Percentiles rank a stretch among this genome's conserved stretches.
Conservation (phyloP, 129 eudicot genomes). For the Chrysanthemum makinoi region DNA sequence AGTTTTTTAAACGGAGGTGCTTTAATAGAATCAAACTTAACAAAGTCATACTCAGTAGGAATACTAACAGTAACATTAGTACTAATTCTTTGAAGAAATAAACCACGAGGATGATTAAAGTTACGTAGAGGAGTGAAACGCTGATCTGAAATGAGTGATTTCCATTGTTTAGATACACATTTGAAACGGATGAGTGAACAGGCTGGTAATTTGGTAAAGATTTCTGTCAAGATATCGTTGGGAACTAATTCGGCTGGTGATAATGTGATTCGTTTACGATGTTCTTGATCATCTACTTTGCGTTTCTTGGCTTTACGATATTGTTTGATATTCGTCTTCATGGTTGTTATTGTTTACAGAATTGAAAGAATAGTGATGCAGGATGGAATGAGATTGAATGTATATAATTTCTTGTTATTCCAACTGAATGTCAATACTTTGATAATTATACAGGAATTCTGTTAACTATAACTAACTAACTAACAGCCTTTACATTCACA, state of each 20-base stretch:
- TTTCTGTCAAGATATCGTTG: slow-evolving; percentile 44
- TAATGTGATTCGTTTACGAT: background rate
- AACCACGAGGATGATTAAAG: slow-evolving; percentile 32
- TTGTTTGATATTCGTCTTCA: slow-evolving; percentile 27
- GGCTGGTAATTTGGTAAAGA: slow-evolving; percentile 40
- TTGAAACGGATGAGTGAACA: slow-evolving; percentile 52
- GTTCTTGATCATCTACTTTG: slow-evolving; percentile 10
- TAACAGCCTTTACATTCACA: too few species aligned
- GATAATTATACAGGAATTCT: too few species aligned
- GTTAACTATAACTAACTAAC: too few species aligned
- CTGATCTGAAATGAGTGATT: slow-evolving; percentile 33
- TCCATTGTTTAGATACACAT: slow-evolving; percentile 42
- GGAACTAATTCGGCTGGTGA: slow-evolving; percentile 34
- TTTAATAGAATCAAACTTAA: slow-evolving; percentile 30
- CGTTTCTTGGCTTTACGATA: slow-evolving; percentile 13
- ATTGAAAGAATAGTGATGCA: background rate
- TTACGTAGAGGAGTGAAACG: slow-evolving; percentile 37
- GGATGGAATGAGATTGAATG: background rate
- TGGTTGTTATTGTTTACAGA: slow-evolving; percentile 4
- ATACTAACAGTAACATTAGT: slow-evolving; percentile 2
- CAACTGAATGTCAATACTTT: too few species aligned
- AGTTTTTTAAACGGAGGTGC: slow-evolving; percentile 32
- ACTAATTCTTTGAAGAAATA: slow-evolving; percentile 30
- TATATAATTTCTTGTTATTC: too few species aligned
- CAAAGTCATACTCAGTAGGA: slow-evolving; percentile 29